These are phyloP conservation scores for Ottelia alismoides DNA, from an alignment of 106 monocot genomes.

Conservation along the genomic window DNA sequence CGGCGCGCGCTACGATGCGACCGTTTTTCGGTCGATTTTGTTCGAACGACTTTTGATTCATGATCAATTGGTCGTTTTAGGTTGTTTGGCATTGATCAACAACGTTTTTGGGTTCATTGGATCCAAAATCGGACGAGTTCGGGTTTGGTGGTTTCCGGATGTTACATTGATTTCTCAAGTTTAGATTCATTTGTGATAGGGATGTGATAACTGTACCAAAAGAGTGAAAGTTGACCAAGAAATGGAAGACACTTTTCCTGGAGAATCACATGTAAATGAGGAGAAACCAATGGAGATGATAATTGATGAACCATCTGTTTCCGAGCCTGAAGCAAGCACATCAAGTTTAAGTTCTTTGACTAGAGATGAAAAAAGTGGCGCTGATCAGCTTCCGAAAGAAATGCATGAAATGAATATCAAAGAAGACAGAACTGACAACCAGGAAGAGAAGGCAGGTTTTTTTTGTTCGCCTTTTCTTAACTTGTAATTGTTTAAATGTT, in stretches of 20 bases:
- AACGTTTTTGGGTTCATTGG: no score
- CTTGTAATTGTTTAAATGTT: no score
- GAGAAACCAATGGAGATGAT: neutral
- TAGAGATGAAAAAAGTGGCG: constrained; percentile 2
- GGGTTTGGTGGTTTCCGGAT: no score
- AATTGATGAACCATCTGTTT: constrained; percentile 3
- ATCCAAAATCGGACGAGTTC: no score
- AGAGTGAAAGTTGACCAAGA: constrained; percentile 7
- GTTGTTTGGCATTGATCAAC: no score
- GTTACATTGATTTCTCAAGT: no score
- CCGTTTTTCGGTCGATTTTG: no score
- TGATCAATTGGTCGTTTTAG: no score
- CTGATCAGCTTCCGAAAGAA: constrained; percentile 9
- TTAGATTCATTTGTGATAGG: constrained; percentile 2
- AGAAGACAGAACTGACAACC: neutral
- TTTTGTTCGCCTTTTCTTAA: no score
- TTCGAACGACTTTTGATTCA: no score
- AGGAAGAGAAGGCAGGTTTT: neutral
- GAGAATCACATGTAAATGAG: neutral
- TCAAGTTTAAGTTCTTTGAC: neutral
- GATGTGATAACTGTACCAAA: constrained; percentile 8
- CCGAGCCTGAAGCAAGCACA: neutral
- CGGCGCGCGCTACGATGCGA: no score
- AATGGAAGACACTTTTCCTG: constrained; percentile 1
- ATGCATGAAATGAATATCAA: constrained; percentile 11